These are phyloP conservation scores for Basidiobolus meristosporus DNA, from an alignment of 371 early-diverging fungal species.

Conservation along the genomic window DNA sequence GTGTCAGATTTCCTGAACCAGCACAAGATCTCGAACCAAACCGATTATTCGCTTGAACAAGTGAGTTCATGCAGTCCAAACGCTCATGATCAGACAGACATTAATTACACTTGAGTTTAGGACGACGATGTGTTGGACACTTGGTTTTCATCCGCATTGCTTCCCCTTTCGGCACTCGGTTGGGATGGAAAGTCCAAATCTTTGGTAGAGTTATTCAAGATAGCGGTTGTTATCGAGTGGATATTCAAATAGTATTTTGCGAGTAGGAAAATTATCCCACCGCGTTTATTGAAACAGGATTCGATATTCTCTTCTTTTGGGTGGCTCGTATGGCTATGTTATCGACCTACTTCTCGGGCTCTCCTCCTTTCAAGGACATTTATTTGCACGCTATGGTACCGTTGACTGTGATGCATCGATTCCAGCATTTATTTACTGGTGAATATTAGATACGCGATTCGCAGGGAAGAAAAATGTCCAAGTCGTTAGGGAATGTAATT, in stretches of 20 bases:
- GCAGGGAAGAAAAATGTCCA: constrained; percentile 97
- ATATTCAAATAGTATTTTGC: constrained; percentile 5
- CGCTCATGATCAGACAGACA: neutral
- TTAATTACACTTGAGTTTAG: constrained; percentile 13
- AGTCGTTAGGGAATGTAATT: constrained; percentile 93
- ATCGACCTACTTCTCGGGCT: constrained; percentile 66
- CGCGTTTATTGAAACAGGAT: constrained; percentile 91
- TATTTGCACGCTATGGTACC: constrained; percentile 60
- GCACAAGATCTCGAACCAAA: neutral
- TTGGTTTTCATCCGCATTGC: constrained; percentile 97
- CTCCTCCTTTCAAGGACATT: constrained; percentile 74
- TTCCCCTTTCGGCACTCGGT: constrained; percentile 81
- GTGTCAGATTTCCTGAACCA: constrained; percentile 5
- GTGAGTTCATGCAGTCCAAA: neutral
- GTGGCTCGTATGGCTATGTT: constrained; percentile 99
- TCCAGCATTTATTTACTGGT: neutral
- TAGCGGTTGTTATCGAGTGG: constrained; percentile 5
- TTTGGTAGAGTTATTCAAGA: constrained; percentile 9
- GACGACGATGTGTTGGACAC: constrained; percentile 99
- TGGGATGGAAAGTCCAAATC: constrained; percentile 23
- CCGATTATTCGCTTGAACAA: neutral
- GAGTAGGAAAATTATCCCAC: constrained; percentile 52
- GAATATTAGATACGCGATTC: constrained; percentile 65
- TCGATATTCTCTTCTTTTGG: constrained; percentile 99
- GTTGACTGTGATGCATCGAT: neutral